Conservation (phyloP, 2,329 filamentous ascomycete species). For the Blastomyces emzantsi region DNA sequence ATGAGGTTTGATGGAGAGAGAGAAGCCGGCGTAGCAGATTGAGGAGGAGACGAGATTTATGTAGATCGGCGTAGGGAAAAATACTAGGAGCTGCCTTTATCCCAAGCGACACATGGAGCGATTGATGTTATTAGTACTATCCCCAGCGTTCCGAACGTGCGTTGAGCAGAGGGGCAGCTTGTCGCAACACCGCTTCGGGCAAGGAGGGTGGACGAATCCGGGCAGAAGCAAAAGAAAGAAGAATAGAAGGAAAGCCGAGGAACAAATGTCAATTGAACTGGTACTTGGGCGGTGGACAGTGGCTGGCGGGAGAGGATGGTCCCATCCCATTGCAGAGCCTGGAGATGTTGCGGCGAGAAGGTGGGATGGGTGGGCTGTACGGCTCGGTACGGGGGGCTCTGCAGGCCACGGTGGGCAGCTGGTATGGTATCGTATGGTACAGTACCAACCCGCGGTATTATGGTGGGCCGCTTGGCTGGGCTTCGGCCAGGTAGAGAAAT, state of each 20-base stretch:
- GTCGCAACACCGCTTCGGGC: neutral
- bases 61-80: neutral
- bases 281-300: slow-evolving; percentile 6
- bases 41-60: neutral
- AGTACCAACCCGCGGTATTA: neutral
- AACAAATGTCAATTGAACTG: neutral
- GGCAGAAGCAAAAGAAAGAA: slow-evolving; percentile 1
- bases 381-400: neutral
- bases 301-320: slow-evolving; percentile 7
- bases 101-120: neutral
- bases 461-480: neutral
- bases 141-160: too few species aligned
- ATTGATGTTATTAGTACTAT: neutral
- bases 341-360: neutral
- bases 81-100: neutral
- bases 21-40: neutral
- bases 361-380: slow-evolving; percentile 5
- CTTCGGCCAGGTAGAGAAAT: neutral
- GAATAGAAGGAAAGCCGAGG: neutral
- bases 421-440: slow-evolving; percentile 1
- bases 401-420: neutral
- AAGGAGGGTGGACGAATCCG: neutral
- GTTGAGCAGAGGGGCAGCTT: neutral
- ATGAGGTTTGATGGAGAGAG: neutral
- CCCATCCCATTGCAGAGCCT: neutral